Evolutionary conservation across 208 protist genomes (phyloP), one percentile per base, ranked within the genome.

Genomic region (Angomonas desouzai): DNA sequence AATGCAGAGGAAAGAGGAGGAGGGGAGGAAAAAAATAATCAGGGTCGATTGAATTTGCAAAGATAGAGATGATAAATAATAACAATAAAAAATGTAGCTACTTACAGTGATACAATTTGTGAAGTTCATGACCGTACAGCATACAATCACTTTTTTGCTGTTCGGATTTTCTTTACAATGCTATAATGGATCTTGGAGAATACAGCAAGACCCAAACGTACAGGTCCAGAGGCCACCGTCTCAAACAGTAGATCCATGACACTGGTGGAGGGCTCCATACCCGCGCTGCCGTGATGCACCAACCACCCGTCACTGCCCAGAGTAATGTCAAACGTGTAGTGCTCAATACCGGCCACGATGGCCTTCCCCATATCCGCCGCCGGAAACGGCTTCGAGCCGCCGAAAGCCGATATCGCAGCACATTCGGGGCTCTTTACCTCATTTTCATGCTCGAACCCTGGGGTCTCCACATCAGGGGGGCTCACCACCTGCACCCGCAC

Each of bases 381-480:
- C 1, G 64, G 68, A 48, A 87, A 86, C 2, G 85, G 83, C 27
- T 32, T 78, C 20, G 82, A 69, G 1, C 85, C 88, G 27, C 85
- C 85, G 65, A 89, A 88, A 33, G 77, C 66, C 3, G 83, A 92
- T 57, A 94, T 89, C 33, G 80, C 79, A 20, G 48, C 64, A 64
- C 88, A 94, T 74, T 94, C 85, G 1, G 83, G 79, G 55, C 83
- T 88, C 74, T 97, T 97, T 22, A 80, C 69, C 43, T 79, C 58
- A 65, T 93, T 94, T 68, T 97, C 90, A 56, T 70, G 70, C 49
- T 66, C 81, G 27, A 82, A 92, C 18, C 89, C 91, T 2, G 88
- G 87, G 25, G 90, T 96, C 48, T 82, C 83, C 47, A 92, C 85
- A 66, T 96, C 85, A 0, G 91, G 86, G 30, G 93, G 91, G 55